Conservation (phyloP, 495 filamentous ascomycete species). For the Aspergillus avenaceus region DNA sequence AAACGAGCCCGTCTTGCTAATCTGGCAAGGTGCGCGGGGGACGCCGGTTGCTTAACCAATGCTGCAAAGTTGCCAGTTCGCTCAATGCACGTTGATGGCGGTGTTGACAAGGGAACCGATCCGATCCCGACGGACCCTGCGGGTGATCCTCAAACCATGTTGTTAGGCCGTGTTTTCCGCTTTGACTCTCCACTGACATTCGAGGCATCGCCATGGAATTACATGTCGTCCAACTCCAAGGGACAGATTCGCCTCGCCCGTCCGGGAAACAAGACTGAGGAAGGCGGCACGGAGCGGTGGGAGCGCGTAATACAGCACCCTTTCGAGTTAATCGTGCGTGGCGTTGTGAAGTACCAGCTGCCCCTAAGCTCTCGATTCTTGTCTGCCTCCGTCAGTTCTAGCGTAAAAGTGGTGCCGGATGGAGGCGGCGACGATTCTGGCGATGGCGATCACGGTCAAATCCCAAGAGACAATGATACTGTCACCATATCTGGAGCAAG, state of each 20-base stretch:
- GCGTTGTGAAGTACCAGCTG: constrained; percentile 82
- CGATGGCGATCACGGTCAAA: constrained; percentile 11
- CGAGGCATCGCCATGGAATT: constrained; percentile 79
- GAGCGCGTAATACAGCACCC: constrained; percentile 84
- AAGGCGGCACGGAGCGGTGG: constrained; percentile 85
- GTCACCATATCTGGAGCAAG: constrained; percentile 14
- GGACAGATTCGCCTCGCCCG: constrained; percentile 77
- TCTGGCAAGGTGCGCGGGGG: constrained; percentile 25
- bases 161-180: constrained; percentile 77
- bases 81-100: constrained; percentile 17
- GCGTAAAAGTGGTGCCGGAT: constrained; percentile 48
- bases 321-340: constrained; percentile 87
- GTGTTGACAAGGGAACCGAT: constrained; percentile 68
- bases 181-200: constrained; percentile 87
- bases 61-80: constrained; percentile 6
- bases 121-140: constrained; percentile 61
- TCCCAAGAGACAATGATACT: constrained; percentile 25
- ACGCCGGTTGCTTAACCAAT: constrained; percentile 19
- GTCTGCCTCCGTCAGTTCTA: constrained; percentile 49
- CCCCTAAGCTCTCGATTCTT: constrained; percentile 70
- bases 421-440: constrained; percentile 22
- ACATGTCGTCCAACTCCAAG: constrained; percentile 58
- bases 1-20: constrained; percentile 31
- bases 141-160: constrained; percentile 72
- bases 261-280: constrained; percentile 86